These are phyloP conservation scores for Phytophthora hibernalis DNA, from an alignment of 352 stramenopile genomes.

Conservation along the genomic window DNA sequence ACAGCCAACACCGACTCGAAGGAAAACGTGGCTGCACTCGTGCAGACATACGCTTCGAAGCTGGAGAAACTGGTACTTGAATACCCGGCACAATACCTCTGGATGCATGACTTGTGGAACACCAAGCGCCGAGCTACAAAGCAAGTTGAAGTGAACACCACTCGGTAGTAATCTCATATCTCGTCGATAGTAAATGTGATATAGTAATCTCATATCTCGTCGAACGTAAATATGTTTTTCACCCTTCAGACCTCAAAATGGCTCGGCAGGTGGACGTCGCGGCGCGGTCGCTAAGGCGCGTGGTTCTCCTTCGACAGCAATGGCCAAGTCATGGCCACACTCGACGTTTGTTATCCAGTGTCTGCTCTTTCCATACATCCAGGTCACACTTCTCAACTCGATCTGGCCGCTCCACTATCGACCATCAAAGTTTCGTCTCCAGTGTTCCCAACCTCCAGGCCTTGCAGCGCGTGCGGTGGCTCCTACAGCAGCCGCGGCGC, in stretches of 20 bases:
- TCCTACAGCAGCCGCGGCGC: constrained; percentile 36
- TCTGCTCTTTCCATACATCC: constrained; percentile 17
- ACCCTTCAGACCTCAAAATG: constrained; percentile 16
- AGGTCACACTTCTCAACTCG: constrained; percentile 10
- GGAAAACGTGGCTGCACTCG: constrained; percentile 25
- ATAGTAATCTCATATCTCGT: background rate
- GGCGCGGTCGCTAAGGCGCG: constrained; percentile 18
- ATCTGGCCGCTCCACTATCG: constrained; percentile 21
- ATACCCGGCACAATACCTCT: constrained; percentile 58
- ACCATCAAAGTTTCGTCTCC: constrained; percentile 45
- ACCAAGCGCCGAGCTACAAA: constrained; percentile 2
- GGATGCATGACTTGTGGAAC: constrained; percentile 64
- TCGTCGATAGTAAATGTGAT: too few relatives aligned
- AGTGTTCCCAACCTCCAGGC: constrained; percentile 38
- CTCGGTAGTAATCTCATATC: background rate
- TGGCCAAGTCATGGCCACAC: background rate
- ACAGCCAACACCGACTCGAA: background rate
- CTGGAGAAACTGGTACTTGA: constrained; percentile 44
- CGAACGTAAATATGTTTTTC: too few relatives aligned
- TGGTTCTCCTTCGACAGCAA: constrained; percentile 11
- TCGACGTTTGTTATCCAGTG: constrained; percentile 19
- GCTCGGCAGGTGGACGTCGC: constrained; percentile 24
- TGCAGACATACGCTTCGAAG: constrained; percentile 47
- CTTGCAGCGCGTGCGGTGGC: constrained; percentile 41
- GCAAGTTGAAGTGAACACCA: background rate